These are phyloP conservation scores for Beta corolliflora DNA, from an alignment of 179 eudicot species.

Conservation along the genomic window DNA sequence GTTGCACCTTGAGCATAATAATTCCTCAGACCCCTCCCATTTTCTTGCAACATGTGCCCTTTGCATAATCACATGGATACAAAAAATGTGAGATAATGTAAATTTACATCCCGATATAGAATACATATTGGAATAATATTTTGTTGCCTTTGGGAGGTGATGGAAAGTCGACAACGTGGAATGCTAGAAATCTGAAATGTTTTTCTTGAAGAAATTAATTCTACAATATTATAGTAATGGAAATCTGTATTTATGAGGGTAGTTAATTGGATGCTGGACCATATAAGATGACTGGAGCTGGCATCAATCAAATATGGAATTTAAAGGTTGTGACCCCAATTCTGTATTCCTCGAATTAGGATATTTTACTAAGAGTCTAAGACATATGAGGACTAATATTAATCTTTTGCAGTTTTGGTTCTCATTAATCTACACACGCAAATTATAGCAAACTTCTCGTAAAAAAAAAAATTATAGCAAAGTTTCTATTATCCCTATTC, in stretches of 20 bases:
- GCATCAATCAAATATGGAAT: not conserved
- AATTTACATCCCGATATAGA: too few relatives aligned
- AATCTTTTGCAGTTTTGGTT: not conserved
- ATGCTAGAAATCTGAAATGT: too few relatives aligned
- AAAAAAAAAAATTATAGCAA: not conserved
- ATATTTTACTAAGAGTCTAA: not conserved
- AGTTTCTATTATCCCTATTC: not conserved
- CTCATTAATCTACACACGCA: not conserved
- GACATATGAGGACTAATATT: not conserved
- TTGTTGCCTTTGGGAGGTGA: too few relatives aligned
- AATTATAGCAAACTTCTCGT: not conserved
- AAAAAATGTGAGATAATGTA: too few relatives aligned
- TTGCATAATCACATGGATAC: too few relatives aligned
- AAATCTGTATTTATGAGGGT: not conserved
- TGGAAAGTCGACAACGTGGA: too few relatives aligned
- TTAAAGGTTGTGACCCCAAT: conserved; percentile 12
- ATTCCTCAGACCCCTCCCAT: too few relatives aligned
- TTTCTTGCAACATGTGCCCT: too few relatives aligned
- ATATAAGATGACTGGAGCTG: conserved; percentile 9
- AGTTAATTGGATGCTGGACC: conserved; percentile 7
- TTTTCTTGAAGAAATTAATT: too few relatives aligned
- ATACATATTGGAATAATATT: too few relatives aligned
- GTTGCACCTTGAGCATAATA: too few relatives aligned
- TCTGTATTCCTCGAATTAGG: not conserved
- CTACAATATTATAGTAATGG: too few relatives aligned